A percentile compares a stretch with the other conserved stretches of the same genome.
These are phyloP conservation scores for Beauveria brongniartii DNA, from an alignment of 2,329 filamentous ascomycete genomes.

Conservation along the genomic window DNA sequence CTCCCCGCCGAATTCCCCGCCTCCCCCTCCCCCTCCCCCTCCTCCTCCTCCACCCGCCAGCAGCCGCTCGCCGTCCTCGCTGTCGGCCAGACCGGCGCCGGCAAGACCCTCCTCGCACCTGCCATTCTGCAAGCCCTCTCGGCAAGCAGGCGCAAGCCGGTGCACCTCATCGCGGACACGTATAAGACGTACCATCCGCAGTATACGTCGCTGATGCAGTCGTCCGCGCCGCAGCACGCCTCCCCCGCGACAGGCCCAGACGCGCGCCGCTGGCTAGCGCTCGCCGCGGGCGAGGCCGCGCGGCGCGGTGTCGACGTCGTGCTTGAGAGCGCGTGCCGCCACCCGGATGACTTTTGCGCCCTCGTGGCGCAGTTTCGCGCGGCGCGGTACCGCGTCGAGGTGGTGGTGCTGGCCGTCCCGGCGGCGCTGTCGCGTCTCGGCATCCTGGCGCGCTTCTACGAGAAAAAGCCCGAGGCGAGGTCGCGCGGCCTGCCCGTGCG, in stretches of 20 bases:
- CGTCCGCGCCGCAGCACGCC: slow-evolving; percentile 24
- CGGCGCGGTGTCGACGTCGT: slow-evolving; percentile 27
- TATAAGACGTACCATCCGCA: slow-evolving; percentile 41
- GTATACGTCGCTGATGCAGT: slow-evolving; percentile 26
- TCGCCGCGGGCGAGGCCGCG: slow-evolving; percentile 28
- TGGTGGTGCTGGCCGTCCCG: slow-evolving; percentile 35
- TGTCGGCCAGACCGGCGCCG: slow-evolving; percentile 41
- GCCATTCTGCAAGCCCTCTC: slow-evolving; percentile 26
- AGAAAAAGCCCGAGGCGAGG: slow-evolving; percentile 26
- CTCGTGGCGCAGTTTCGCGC: slow-evolving; percentile 27
- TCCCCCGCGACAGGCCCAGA: slow-evolving; percentile 31
- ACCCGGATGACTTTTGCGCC: slow-evolving; percentile 31
- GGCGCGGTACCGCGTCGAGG: slow-evolving; percentile 29
- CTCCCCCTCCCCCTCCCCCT: slow-evolving; percentile 1
- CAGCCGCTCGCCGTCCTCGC: slow-evolving; percentile 33
- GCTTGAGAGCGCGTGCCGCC: slow-evolving; percentile 37
- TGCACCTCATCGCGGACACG: slow-evolving; percentile 40
- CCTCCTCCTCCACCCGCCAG: background rate
- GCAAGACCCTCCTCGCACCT: slow-evolving; percentile 38
- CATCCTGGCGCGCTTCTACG: slow-evolving; percentile 32
- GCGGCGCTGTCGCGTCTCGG: slow-evolving; percentile 33
- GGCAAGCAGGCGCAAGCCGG: slow-evolving; percentile 11
- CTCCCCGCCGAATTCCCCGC: slow-evolving; percentile 27
- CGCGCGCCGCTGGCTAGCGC: slow-evolving; percentile 36
- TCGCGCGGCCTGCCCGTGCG: slow-evolving; percentile 28